phyloP scores from a whole-genome alignment of 345 rosid genomes.

The Syzygium aromaticum region DNA sequence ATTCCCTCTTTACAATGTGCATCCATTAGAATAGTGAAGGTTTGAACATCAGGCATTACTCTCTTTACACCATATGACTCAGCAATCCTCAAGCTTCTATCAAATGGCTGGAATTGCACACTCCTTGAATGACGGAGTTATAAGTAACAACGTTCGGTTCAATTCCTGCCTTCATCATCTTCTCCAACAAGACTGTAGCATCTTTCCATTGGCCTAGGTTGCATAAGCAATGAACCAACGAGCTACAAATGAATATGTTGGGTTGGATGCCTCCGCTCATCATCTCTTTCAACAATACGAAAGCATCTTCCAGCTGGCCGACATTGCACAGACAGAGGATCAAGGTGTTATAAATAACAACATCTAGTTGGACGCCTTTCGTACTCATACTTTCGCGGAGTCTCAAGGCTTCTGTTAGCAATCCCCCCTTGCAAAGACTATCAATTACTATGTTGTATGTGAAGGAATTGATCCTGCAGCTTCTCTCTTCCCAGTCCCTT shows the following conservation, averaged over 20 bases:
- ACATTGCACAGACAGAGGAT: neutral
- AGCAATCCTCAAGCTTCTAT: no score
- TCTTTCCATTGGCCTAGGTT: neutral
- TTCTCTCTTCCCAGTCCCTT: neutral
- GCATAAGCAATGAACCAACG: neutral
- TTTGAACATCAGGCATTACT: no score
- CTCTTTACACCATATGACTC: no score
- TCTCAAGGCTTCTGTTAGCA: neutral
- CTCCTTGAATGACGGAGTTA: neutral
- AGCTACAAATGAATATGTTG: neutral
- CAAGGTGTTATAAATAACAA: neutral
- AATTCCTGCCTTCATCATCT: neutral
- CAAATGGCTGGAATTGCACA: no score
- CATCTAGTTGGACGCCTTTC: neutral
- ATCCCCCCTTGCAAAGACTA: neutral
- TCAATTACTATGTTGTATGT: neutral
- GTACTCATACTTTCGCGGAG: neutral
- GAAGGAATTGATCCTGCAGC: neutral
- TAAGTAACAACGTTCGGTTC: constrained; percentile 8
- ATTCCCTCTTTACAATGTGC: no score
- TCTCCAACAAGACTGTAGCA: neutral
- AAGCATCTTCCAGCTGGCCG: neutral
- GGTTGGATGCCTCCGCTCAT: neutral
- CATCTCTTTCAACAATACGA: neutral
- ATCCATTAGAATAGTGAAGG: no score